These are phyloP conservation scores for Dryadomyces sulphureus DNA, from an alignment of 2,329 filamentous ascomycete species.

Conservation along the genomic window DNA sequence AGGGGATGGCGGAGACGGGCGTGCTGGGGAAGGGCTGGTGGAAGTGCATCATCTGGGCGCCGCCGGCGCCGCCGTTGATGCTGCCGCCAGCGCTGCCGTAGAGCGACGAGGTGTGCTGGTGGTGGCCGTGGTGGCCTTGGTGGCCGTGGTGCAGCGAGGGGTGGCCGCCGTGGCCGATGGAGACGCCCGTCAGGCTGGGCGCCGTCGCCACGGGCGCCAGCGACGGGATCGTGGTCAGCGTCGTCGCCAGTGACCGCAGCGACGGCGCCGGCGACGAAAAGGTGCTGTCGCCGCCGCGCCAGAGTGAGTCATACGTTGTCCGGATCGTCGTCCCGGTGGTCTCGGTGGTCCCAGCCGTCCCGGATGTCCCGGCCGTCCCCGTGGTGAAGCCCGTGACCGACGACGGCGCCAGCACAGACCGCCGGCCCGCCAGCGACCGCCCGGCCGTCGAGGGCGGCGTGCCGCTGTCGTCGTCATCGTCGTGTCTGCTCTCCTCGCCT, in stretches of 20 bases:
- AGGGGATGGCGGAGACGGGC: constrained; percentile 58
- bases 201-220: constrained; percentile 35
- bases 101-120: constrained; percentile 27
- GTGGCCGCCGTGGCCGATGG: neutral
- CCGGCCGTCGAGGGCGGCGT: constrained; percentile 41
- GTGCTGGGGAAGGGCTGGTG: constrained; percentile 49
- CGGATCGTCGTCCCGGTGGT: constrained; percentile 37
- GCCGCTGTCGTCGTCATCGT: constrained; percentile 32
- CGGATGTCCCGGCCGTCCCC: neutral
- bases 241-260: constrained; percentile 67
- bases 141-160: neutral
- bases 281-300: constrained; percentile 58
- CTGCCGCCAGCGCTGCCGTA: constrained; percentile 20
- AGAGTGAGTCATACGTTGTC: constrained; percentile 51
- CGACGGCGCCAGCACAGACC: constrained; percentile 60
- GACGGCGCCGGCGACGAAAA: constrained; percentile 76
- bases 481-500: neutral
- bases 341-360: constrained; percentile 51
- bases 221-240: constrained; percentile 74
- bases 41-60: constrained; percentile 42
- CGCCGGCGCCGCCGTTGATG: constrained; percentile 28
- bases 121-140: constrained; percentile 18
- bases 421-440: constrained; percentile 55
- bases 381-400: constrained; percentile 50
- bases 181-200: constrained; percentile 12